Percentiles rank a stretch among this genome's conserved stretches.
phyloP scores from a whole-genome alignment of 768 basidiomycete species.

The Phylloporus rhodoxanthus region DNA sequence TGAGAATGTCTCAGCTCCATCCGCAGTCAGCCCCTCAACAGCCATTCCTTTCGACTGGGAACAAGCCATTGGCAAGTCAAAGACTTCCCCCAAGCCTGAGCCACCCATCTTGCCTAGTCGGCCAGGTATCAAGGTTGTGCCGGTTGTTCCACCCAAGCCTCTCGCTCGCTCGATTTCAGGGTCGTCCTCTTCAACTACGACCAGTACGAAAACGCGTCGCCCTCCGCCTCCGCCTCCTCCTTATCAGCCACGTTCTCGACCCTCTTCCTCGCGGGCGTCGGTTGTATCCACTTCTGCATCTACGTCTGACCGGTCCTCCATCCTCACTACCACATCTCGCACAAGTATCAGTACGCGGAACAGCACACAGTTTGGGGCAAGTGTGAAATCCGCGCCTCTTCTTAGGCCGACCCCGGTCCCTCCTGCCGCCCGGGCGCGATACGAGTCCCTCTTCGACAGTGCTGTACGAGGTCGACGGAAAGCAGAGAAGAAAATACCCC shows the following conservation, averaged over 20 bases:
- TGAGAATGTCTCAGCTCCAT: conserved; percentile 57
- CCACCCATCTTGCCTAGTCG: conserved; percentile 49
- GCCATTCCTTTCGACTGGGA: conserved; percentile 49
- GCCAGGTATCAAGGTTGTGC: conserved; percentile 23
- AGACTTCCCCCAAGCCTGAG: conserved; percentile 22
- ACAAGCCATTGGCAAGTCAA: conserved; percentile 34
- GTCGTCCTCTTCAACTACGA: conserved; percentile 33
- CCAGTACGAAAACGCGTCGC: conserved; percentile 37
- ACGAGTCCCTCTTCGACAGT: conserved; percentile 60
- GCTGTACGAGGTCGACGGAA: conserved; percentile 49
- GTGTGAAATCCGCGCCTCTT: conserved; percentile 29
- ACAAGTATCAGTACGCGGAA: conserved; percentile 35
- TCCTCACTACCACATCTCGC: conserved; percentile 39
- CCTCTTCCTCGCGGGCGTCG: conserved; percentile 35
- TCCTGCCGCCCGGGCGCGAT: conserved; percentile 54
- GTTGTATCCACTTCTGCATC: conserved; percentile 35
- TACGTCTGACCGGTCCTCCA: conserved; percentile 59
- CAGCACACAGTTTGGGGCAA: conserved; percentile 19
- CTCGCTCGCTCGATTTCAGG: conserved; percentile 31
- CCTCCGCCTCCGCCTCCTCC: conserved; percentile 30
- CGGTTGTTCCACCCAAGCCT: conserved; percentile 25
- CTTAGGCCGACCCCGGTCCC: conserved; percentile 64
- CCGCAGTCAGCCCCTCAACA: conserved; percentile 48
- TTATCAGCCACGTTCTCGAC: conserved; percentile 22
- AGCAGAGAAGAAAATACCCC: conserved; percentile 29